Conservation (phyloP, 306 rosid species). For the Albizia julibrissin region DNA sequence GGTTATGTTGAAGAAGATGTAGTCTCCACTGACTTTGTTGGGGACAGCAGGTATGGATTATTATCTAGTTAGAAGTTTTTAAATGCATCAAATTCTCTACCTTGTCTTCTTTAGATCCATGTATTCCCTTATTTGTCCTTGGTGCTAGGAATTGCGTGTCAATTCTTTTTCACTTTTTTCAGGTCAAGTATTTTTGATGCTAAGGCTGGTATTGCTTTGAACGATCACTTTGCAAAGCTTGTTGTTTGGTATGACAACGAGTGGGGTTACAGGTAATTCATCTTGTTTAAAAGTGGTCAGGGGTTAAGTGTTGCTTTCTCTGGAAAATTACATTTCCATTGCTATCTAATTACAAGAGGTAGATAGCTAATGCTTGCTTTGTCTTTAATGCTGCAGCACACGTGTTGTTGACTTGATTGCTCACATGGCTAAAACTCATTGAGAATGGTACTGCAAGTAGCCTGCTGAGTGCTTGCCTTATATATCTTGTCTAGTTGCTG, state of each 20-base stretch:
- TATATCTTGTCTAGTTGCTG: not conserved
- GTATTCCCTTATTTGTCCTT: not conserved
- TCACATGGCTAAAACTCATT: conserved; percentile 42
- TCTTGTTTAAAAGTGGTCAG: not conserved
- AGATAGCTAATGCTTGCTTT: conserved; percentile 6
- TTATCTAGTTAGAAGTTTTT: not conserved
- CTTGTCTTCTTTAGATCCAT: not conserved
- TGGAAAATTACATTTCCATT: not conserved
- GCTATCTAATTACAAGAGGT: not conserved
- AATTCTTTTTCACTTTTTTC: conserved; percentile 1
- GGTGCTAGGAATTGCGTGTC: not conserved
- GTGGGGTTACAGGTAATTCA: conserved; percentile 73
- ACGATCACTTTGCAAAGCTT: conserved; percentile 47
- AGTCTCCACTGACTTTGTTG: conserved; percentile 71
- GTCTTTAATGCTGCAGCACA: conserved; percentile 46
- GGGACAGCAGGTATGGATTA: conserved; percentile 61
- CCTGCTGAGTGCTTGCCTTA: not conserved
- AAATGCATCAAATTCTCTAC: not conserved
- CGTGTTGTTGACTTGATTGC: conserved; percentile 68
- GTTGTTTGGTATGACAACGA: conserved; percentile 83
- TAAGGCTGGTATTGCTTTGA: conserved; percentile 80
- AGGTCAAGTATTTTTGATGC: conserved; percentile 85
- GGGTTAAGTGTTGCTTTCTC: not conserved
- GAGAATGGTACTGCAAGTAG: conserved; percentile 1
- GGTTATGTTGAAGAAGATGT: conserved; percentile 78